phyloP scores from a whole-genome alignment of 2,329 filamentous ascomycete genomes.

The Aspergillus transmontanensis region DNA sequence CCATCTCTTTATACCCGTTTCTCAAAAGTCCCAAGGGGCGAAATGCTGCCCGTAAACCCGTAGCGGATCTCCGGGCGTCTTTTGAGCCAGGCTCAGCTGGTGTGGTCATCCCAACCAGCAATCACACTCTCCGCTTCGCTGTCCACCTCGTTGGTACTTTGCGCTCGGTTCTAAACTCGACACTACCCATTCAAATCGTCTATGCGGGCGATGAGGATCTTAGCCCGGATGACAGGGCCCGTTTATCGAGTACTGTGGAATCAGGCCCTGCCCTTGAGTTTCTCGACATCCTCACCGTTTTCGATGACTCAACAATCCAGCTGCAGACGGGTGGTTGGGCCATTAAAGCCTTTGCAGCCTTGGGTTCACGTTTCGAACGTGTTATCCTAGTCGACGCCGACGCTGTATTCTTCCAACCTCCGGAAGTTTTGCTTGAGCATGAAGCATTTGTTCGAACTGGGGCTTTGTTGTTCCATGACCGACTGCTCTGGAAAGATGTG shows the following conservation, averaged over 20 bases:
- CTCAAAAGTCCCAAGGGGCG: background rate
- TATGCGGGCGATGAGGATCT: conserved; percentile 10
- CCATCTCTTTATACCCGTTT: conserved; percentile 4
- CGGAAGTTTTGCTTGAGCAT: conserved; percentile 9
- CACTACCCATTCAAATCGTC: conserved; percentile 8
- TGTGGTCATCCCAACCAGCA: conserved; percentile 14
- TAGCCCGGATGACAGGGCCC: background rate
- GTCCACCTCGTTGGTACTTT: conserved; percentile 7
- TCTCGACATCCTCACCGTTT: conserved; percentile 11
- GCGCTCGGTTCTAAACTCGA: conserved; percentile 9
- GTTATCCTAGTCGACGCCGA: conserved; percentile 11
- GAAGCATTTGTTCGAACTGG: conserved; percentile 3
- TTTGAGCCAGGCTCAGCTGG: conserved; percentile 5
- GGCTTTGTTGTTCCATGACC: conserved; percentile 9
- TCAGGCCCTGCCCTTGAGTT: conserved; percentile 8
- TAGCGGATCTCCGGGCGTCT: conserved; percentile 7
- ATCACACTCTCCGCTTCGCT: conserved; percentile 12
- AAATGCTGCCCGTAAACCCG: background rate
- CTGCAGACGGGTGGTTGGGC: conserved; percentile 11
- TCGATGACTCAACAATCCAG: conserved; percentile 7
- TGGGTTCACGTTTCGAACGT: conserved; percentile 9
- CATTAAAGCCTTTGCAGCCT: conserved; percentile 12
- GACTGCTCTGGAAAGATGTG: conserved; percentile 3
- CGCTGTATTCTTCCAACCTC: conserved; percentile 10
- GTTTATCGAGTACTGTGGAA: background rate